Base-by-base conservation (phyloP, 495 filamentous ascomycete species). In the Tuber aestivum region DNA sequence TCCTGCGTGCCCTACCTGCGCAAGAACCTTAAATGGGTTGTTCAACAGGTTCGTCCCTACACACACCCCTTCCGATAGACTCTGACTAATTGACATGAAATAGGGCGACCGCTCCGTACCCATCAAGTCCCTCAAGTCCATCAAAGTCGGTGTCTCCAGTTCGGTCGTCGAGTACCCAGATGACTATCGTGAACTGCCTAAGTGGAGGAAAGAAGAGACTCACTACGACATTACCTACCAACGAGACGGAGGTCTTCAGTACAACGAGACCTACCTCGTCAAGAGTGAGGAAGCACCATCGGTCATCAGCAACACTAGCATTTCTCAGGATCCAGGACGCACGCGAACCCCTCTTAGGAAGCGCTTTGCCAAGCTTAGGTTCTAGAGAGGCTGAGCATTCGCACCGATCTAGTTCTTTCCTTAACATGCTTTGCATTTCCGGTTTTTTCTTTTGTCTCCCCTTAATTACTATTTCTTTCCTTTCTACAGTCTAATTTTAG, bases 171-270 rank as follows among this genome's bases (percentile, higher is more conserved):
- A 74, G 16, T 83, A 83, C 70, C 27, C 72, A 16, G 27, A 78
- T n/a, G 82, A 82, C 35, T 50, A 72, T 20, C 68, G 74, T 16
- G 37, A 77, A 65, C 76, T 83, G 16, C 68, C 78, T 0, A 69
- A 72, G 38, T 77, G 80, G 74, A 74, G 73, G 14, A 38, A 72
- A n/a, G 65, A 77, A 20, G 44, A 81, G 42, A 79, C 79, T 2
- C 76, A 83, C 76, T 83, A 83, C 56, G 78, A 82, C 37, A 70
- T 81, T 50, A 83, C 82, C 21, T 42, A 79, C 16, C 73, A 75
- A 42, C 77, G 72, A 70, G 38, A 71, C 6, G 82, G 78, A 69
- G 82, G 82, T 41, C 72, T 79, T 38, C 76, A 79, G 41, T 10
- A 70, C 70, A 79, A 79, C 32, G 70, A 79, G 45, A 79, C 78